Evolutionary conservation across 192 early-diverging fungal species (phyloP).

Genomic region (Paraglomus occultum): DNA sequence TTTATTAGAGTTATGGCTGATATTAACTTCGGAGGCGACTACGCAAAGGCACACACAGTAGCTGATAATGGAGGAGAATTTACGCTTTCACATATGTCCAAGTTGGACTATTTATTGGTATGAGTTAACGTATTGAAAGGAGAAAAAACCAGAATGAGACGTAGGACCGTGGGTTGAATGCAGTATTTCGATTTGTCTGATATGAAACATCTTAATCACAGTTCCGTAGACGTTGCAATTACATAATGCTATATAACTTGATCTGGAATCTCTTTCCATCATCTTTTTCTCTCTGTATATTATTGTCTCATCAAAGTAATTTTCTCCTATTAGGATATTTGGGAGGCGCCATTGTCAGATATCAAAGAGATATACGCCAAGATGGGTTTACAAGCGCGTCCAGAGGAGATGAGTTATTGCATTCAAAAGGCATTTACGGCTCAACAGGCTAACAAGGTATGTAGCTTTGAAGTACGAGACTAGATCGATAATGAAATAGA

Average conservation of each 20-base stretch:
- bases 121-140: neutral
- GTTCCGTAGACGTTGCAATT: neutral
- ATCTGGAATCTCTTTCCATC: too few relatives aligned
- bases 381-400: constrained; percentile 43
- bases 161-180: constrained; percentile 24
- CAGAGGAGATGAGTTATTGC: constrained; percentile 47
- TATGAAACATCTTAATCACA: neutral
- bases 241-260: too few relatives aligned
- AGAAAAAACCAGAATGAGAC: constrained; percentile 35
- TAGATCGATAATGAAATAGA: neutral
- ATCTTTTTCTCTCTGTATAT: neutral
- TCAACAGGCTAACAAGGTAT: constrained; percentile 48
- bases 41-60: constrained; percentile 46
- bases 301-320: neutral
- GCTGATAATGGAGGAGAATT: constrained; percentile 71
- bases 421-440: constrained; percentile 61
- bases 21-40: constrained; percentile 49
- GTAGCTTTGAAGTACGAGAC: neutral
- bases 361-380: constrained; percentile 59
- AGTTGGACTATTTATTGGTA: constrained; percentile 22
- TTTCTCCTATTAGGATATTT: constrained; percentile 31
- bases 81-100: constrained; percentile 36
- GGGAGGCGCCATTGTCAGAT: constrained; percentile 66
- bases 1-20: constrained; percentile 57
- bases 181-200: neutral